Conservation (phyloP, 257 asterid species). For the Gentiana straminea region DNA sequence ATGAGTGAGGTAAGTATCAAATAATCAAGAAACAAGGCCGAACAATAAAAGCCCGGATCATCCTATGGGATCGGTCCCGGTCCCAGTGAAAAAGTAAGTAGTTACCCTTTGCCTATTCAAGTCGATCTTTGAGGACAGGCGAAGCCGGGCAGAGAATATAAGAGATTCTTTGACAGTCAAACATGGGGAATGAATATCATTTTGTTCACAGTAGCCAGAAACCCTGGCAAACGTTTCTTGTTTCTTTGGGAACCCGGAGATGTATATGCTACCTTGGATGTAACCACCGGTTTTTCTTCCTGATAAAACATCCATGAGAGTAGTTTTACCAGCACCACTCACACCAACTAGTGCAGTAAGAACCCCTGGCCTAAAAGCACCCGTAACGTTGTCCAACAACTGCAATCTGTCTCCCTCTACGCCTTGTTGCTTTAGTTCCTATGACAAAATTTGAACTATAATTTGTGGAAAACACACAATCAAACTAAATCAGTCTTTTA, state of each 20-base stretch:
- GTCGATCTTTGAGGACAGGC: slow-evolving; percentile 60
- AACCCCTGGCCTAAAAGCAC: slow-evolving; percentile 92
- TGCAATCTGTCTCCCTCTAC: slow-evolving; percentile 55
- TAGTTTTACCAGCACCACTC: slow-evolving; percentile 95
- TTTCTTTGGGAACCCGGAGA: slow-evolving; percentile 79
- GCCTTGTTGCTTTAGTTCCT: slow-evolving; percentile 92
- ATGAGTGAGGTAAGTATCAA: not conserved
- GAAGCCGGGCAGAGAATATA: slow-evolving; percentile 76
- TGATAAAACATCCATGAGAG: slow-evolving; percentile 93
- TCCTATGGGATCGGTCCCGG: no score
- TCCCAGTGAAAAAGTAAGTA: not conserved
- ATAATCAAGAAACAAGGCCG: not conserved
- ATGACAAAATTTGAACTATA: slow-evolving; percentile 9
- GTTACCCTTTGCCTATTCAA: slow-evolving; percentile 65
- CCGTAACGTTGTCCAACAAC: slow-evolving; percentile 65
- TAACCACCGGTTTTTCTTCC: slow-evolving; percentile 92
- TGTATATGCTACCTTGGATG: slow-evolving; percentile 59
- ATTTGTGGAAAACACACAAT: not conserved
- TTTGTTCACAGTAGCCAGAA: slow-evolving; percentile 96
- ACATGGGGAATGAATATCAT: slow-evolving; percentile 88
- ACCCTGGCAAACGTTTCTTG: slow-evolving; percentile 96
- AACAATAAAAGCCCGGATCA: not conserved
- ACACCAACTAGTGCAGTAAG: slow-evolving; percentile 95
- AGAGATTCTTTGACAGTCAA: slow-evolving; percentile 79
- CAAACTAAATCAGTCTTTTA: not conserved